These are phyloP conservation scores for Monilinia laxa DNA, from an alignment of 2,329 filamentous ascomycete genomes.

Conservation along the genomic window DNA sequence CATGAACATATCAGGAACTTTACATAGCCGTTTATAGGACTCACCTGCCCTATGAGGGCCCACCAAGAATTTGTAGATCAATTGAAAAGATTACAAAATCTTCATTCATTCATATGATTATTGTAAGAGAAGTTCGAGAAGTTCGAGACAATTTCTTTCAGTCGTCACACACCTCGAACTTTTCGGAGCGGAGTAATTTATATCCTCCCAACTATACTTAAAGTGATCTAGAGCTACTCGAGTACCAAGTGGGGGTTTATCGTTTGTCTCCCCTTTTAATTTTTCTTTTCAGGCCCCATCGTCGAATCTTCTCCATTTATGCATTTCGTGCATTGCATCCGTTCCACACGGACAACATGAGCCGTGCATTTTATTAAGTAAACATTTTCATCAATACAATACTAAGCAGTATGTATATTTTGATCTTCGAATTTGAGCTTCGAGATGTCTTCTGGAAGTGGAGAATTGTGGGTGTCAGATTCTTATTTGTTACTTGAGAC, in stretches of 20 bases:
- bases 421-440: neutral
- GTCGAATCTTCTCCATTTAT: neutral
- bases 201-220: neutral
- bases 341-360: slow-evolving; percentile 13
- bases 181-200: slow-evolving; percentile 6
- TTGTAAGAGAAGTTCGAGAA: slow-evolving; percentile 1
- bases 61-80: slow-evolving; percentile 13
- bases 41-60: slow-evolving; percentile 21
- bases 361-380: neutral
- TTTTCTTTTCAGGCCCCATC: slow-evolving; percentile 7
- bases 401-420: neutral
- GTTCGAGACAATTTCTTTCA: slow-evolving; percentile 15
- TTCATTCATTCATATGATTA: slow-evolving; percentile 1
- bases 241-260: no score
- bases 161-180: slow-evolving; percentile 14
- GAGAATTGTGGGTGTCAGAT: neutral
- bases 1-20: slow-evolving; percentile 3
- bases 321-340: slow-evolving; percentile 16
- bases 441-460: neutral
- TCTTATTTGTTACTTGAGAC: neutral
- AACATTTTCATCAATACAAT: no score
- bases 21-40: slow-evolving; percentile 4
- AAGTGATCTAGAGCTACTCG: neutral
- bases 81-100: neutral
- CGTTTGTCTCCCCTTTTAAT: no score